These are phyloP conservation scores for Mycoemilia scoparia DNA, from an alignment of 192 early-diverging fungal genomes.

Conservation along the genomic window DNA sequence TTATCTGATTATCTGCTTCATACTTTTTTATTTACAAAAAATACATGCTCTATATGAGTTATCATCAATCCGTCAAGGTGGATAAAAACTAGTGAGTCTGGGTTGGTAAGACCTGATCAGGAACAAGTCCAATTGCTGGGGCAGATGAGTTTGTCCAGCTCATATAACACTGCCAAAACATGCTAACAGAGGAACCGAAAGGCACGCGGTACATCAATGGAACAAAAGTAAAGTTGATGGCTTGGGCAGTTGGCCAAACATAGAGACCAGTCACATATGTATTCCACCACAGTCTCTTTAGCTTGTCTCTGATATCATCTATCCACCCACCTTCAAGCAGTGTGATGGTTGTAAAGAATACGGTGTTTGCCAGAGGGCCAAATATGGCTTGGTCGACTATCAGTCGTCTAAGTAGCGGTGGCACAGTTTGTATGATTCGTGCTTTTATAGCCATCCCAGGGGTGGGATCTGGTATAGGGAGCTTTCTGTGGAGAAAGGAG, in stretches of 20 bases:
- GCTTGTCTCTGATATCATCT: conserved; percentile 10
- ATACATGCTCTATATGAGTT: too few relatives aligned
- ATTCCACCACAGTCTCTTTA: conserved; percentile 9
- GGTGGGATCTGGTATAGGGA: too few relatives aligned
- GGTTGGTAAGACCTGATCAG: too few relatives aligned
- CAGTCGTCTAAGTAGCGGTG: too few relatives aligned
- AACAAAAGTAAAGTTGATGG: conserved; percentile 48
- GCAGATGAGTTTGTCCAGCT: conserved; percentile 47
- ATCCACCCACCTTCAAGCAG: conserved; percentile 22
- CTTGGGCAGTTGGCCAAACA: conserved; percentile 52
- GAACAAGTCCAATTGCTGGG: too few relatives aligned
- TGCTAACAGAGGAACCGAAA: conserved; percentile 42
- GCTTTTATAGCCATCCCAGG: too few relatives aligned
- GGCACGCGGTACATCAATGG: conserved; percentile 45
- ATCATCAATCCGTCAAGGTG: too few relatives aligned
- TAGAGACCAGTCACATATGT: conserved; percentile 25
- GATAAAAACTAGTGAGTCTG: too few relatives aligned
- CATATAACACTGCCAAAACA: conserved; percentile 50
- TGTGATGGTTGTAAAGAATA: conserved; percentile 27
- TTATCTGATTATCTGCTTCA: too few relatives aligned
- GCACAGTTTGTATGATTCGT: too few relatives aligned
- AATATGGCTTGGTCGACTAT: too few relatives aligned
- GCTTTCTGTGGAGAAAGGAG: conserved; percentile 11
- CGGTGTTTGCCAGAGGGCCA: conserved; percentile 31
- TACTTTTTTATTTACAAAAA: too few relatives aligned